A percentile compares a stretch with the other conserved stretches of the same genome.
These are phyloP conservation scores for Daedaleopsis sinensis DNA, from an alignment of 768 basidiomycete species.

Conservation along the genomic window DNA sequence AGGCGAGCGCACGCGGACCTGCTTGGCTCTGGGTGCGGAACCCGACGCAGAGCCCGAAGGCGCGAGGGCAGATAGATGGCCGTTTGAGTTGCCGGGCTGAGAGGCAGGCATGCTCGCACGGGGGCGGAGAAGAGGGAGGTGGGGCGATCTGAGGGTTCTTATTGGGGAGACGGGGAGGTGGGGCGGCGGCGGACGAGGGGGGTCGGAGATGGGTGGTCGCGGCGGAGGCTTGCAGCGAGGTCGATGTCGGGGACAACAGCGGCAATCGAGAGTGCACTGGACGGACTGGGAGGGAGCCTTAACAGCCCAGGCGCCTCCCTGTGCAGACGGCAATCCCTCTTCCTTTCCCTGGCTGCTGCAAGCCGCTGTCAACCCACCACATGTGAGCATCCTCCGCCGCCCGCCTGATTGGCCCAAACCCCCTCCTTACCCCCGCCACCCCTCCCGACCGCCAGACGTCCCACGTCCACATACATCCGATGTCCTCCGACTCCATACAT, in stretches of 20 bases:
- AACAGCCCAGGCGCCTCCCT: conserved; percentile 10
- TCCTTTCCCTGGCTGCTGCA: conserved; percentile 5
- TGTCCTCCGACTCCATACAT: too few species aligned
- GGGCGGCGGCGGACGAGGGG: neutral
- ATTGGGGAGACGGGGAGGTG: neutral
- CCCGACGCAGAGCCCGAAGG: conserved; percentile 9
- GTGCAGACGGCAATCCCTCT: conserved; percentile 6
- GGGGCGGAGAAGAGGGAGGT: neutral
- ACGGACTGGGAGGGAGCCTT: conserved; percentile 16
- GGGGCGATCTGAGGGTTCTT: neutral
- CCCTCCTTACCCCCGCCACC: neutral
- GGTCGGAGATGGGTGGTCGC: neutral
- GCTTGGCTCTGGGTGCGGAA: conserved; percentile 17
- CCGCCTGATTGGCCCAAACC: conserved; percentile 4
- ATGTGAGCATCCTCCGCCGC: conserved; percentile 5
- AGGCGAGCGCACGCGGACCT: conserved; percentile 16
- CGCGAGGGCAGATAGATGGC: conserved; percentile 13
- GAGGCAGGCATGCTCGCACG: conserved; percentile 14
- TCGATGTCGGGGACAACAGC: conserved; percentile 8
- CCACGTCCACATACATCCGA: neutral
- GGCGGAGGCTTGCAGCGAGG: conserved; percentile 4
- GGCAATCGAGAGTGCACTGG: conserved; percentile 11
- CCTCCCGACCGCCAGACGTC: neutral
- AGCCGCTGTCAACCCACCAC: conserved; percentile 17
- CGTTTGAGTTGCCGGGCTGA: conserved; percentile 14